Evolutionary conservation across 257 asterid genomes (phyloP).

Genomic region (Solanum megistacrolobum): DNA sequence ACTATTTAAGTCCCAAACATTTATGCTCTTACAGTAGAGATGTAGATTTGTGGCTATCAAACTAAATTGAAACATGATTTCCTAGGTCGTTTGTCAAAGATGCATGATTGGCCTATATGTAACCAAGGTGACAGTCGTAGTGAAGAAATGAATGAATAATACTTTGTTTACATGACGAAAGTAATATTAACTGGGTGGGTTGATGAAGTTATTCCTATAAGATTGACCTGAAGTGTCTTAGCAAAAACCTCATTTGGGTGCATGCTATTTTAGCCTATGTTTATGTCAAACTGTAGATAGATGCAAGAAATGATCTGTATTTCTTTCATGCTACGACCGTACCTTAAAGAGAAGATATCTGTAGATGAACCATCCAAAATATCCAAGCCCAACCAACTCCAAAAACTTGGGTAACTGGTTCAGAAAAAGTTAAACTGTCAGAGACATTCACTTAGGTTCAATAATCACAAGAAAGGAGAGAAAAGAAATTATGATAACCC

Average conservation of each 20-base stretch:
- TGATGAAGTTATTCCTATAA: not conserved
- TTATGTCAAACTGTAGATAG: not conserved
- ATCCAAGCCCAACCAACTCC: slow-evolving; percentile 17
- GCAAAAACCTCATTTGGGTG: not conserved
- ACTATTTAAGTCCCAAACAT: not conserved
- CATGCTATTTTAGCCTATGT: not conserved
- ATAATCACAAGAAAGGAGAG: not conserved
- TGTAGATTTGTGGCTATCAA: not conserved
- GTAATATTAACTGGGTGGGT: not conserved
- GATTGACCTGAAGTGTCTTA: not conserved
- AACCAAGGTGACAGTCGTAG: not conserved
- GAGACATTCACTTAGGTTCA: not conserved
- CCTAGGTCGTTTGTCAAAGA: not conserved
- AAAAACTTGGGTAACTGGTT: slow-evolving; percentile 9
- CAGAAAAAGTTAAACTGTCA: not conserved
- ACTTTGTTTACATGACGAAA: not conserved
- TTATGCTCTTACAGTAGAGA: not conserved
- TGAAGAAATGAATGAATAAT: not conserved
- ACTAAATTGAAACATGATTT: not conserved
- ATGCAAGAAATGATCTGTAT: not conserved
- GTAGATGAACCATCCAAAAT: slow-evolving; percentile 15
- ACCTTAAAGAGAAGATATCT: slow-evolving; percentile 18
- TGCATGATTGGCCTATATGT: not conserved
- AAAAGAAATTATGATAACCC: not conserved
- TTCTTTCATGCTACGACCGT: not conserved